These are phyloP conservation scores for Annulohypoxylon nitens DNA, from an alignment of 495 filamentous ascomycete genomes.

Conservation along the genomic window DNA sequence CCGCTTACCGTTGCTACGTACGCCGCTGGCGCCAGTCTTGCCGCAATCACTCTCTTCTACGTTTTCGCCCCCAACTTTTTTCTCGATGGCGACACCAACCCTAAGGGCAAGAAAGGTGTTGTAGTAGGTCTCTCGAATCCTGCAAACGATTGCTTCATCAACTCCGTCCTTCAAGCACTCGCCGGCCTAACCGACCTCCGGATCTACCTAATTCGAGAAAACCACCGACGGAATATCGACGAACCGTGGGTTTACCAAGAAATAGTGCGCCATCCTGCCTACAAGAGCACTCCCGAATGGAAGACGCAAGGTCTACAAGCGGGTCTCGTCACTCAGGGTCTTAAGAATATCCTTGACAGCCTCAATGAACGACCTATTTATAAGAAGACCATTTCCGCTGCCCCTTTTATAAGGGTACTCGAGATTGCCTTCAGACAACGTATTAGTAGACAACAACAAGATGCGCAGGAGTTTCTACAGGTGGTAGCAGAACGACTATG, in stretches of 20 bases:
- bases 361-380: conserved; percentile 95
- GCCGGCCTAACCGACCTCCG: conserved; percentile 95
- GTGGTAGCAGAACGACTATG: conserved; percentile 90
- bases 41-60: conserved; percentile 95
- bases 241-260: conserved; percentile 77
- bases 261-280: conserved; percentile 55
- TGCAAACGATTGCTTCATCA: conserved; percentile 99
- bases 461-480: conserved; percentile 98
- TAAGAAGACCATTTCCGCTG: conserved; percentile 92
- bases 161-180: conserved; percentile 93
- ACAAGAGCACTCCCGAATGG: conserved; percentile 68
- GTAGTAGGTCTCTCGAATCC: conserved; percentile 86
- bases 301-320: conserved; percentile 80
- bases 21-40: conserved; percentile 94
- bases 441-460: conserved; percentile 94
- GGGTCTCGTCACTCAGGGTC: conserved; percentile 83
- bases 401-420: conserved; percentile 79
- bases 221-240: conserved; percentile 82
- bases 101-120: conserved; percentile 83
- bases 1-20: conserved; percentile 89
- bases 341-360: conserved; percentile 93
- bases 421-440: conserved; percentile 89
- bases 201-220: conserved; percentile 88
- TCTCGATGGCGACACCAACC: conserved; percentile 80
- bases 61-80: conserved; percentile 97